These are phyloP conservation scores for Fonsecaea monophora DNA, from an alignment of 2,329 filamentous ascomycete species.

Conservation along the genomic window DNA sequence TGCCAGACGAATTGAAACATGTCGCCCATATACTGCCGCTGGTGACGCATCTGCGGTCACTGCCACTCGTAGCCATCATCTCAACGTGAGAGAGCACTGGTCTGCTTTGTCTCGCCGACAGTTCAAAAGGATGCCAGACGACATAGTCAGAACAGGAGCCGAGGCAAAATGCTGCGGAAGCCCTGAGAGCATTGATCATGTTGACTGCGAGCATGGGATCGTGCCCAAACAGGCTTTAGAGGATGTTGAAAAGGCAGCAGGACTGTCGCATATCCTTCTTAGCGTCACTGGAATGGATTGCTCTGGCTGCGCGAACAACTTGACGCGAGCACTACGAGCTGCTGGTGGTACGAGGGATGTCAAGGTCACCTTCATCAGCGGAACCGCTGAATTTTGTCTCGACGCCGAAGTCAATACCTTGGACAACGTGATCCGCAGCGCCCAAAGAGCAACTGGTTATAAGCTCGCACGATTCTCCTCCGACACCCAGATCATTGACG, in stretches of 20 bases:
- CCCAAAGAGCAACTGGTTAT: conserved; percentile 36
- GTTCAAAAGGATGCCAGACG: conserved; percentile 10
- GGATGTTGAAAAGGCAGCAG: conserved; percentile 31
- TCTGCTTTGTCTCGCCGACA: conserved; percentile 17
- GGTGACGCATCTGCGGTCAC: conserved; percentile 7
- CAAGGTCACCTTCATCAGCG: conserved; percentile 38
- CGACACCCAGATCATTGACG: conserved; percentile 35
- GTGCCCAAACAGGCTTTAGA: conserved; percentile 7
- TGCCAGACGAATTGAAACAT: conserved; percentile 16
- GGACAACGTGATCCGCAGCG: conserved; percentile 34
- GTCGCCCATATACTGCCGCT: conserved; percentile 6
- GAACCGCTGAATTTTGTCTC: conserved; percentile 44
- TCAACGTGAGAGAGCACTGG: conserved; percentile 19
- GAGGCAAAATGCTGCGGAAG: conserved; percentile 26
- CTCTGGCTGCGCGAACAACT: conserved; percentile 41
- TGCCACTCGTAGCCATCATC: conserved; percentile 20
- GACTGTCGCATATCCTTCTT: conserved; percentile 30
- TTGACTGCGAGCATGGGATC: conserved; percentile 4
- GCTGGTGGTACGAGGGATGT: conserved; percentile 32
- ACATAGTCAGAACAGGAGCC: conserved; percentile 4
- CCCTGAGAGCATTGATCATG: conserved; percentile 13
- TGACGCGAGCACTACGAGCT: conserved; percentile 32
- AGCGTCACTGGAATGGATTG: conserved; percentile 34
- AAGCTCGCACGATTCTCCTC: conserved; percentile 29
- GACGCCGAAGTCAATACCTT: conserved; percentile 51